Base-by-base conservation (phyloP, 768 basidiomycete species). In the Russula olivacea region DNA sequence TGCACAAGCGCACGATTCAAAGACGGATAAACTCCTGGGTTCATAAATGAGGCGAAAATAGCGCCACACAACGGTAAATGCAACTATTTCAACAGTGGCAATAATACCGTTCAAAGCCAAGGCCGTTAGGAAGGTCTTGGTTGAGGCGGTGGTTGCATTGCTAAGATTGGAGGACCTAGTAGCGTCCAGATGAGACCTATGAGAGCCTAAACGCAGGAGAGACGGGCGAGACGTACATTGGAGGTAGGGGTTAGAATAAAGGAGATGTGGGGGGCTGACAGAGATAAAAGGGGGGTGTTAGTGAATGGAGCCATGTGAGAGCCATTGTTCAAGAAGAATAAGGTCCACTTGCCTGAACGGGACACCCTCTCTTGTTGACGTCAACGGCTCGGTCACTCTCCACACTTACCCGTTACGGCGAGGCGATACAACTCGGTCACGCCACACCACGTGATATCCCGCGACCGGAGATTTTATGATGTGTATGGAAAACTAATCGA, bases 31-130 rank as follows among this genome's bases (percentile, higher is more conserved):
- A 30, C 92, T 89, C 59, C 93, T 79, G 0, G 94, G 95, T 69
- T 93, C 90, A 72, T 93, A 98, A 55, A 98, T 87, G 17, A 87
- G 80, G 66, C 87, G 89, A 81, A 98, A 97, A 71, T 84, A 86
- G 19, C 88, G 85, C 43, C 94, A 79, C 36, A 98, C 73, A 65
- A 96, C 61, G n/a, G 93, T 88, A 76, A 97, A 98, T 15, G 82
- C 80, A 7, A 71, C 78, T 57, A 98, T 73, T 74, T 96, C 89
- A 3, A 76, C 79, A 15, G 75, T 85, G 65, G 91, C 90, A 28
- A 92, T 83, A 43, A 81, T 81, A 0, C 78, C 78, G 72, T 98
- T 98, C 79, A 94, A 85, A 23, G 85, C 83, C 51, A 98, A 81
- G 2, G 96, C 89, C 9, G 96, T 89, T 51, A 88, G 72, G 72